These are phyloP conservation scores for Metschnikowia matae DNA, from an alignment of 805 yeast genomes.

Conservation along the genomic window DNA sequence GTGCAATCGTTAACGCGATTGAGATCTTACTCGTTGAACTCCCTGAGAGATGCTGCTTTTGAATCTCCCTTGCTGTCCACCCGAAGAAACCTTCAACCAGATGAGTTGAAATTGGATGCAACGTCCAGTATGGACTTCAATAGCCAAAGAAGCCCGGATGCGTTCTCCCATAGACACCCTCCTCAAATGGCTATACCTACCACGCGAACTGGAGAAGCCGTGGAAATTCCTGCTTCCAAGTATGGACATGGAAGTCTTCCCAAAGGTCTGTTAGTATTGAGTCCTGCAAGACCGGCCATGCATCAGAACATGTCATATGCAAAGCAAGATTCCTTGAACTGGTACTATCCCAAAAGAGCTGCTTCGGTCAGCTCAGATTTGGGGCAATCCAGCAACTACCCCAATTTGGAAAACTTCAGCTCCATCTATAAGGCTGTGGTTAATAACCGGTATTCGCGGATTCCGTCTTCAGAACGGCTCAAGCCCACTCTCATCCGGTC, in stretches of 20 bases:
- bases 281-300: background rate
- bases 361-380: constrained; percentile 12
- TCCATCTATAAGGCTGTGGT: constrained; percentile 23
- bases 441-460: constrained; percentile 11
- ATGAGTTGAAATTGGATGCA: constrained; percentile 1
- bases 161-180: constrained; percentile 21
- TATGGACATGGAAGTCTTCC: constrained; percentile 3
- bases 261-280: background rate
- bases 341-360: constrained; percentile 27
- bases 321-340: constrained; percentile 9
- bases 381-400: constrained; percentile 8
- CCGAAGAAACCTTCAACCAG: constrained; percentile 6
- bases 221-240: constrained; percentile 55
- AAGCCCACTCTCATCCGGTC: constrained; percentile 1
- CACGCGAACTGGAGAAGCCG: constrained; percentile 71
- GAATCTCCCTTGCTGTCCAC: constrained; percentile 16
- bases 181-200: constrained; percentile 75
- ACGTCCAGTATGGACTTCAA: constrained; percentile 1
- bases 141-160: constrained; percentile 15
- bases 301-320: constrained; percentile 1
- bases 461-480: constrained; percentile 9
- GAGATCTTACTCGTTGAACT: constrained; percentile 27
- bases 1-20: constrained; percentile 24
- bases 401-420: constrained; percentile 26
- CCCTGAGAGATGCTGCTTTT: constrained; percentile 20